Base-by-base conservation (phyloP, 106 monocot genomes). In the Platanthera guangdongensis region DNA sequence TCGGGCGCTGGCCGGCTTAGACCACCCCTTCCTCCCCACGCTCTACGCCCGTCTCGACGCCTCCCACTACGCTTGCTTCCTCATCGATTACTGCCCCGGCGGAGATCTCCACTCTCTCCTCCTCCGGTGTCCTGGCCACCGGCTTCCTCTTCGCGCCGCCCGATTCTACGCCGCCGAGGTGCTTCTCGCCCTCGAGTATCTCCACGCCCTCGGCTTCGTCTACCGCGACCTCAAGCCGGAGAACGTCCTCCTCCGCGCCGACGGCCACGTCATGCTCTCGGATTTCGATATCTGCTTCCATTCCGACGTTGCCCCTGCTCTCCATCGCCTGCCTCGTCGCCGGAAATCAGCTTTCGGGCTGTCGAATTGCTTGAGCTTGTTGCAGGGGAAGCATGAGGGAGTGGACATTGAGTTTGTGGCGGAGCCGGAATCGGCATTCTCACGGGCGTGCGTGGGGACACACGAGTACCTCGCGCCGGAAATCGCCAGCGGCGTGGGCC, bases 161-260 rank as follows among this genome's bases (percentile, higher is more conserved):
- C 76, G 86, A 15, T 95, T 95, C 88, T 86, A 84, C 78, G 89
- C 95, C 55, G 87, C 92, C 15, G 95, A 95, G 83, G 84, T 88
- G 46, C 86, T 95, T 12, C 81, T 95, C 47, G 95, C 90, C 4
- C 76, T 92, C 45, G 95, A 95, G 81, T 95, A 95, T 86, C 86
- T 95, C 72, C 95, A 95, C 70, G 82, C 88, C 7, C 79, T 80
- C 16, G 95, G 95, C 7, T 90, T 88, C 78, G 86, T 95, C 25
- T 95, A 95, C 86, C 86, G 95, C 13, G 92, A 95, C 64, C 86
- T 92, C 69, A 95, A 95, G 72, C 95, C 95, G 0, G 95, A 95
- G 88, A 95, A 95, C 83, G 86, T 95, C 30, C 92, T 95, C 71
- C 80, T 86, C 48, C 90, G 90, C 6, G 50, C 81, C 48, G 88